phyloP scores from a whole-genome alignment of 495 filamentous ascomycete genomes.

The Podospora pseudocomata region DNA sequence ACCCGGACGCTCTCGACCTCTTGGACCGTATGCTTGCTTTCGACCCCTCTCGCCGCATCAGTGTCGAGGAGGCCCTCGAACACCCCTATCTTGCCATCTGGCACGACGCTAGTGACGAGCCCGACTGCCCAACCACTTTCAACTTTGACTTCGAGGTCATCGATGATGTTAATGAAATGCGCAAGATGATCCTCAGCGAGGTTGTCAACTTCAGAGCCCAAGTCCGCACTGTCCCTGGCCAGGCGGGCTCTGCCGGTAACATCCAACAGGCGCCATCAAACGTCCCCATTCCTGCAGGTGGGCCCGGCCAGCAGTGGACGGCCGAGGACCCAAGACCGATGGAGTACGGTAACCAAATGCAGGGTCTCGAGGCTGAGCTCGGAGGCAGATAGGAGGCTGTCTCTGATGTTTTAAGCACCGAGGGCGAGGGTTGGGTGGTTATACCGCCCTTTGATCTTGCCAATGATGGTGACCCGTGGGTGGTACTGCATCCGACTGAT shows the following conservation, averaged over 20 bases:
- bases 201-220: constrained; percentile 73
- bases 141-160: constrained; percentile 98
- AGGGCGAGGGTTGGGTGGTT: neutral
- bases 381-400: constrained; percentile 46
- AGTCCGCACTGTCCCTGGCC: constrained; percentile 64
- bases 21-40: constrained; percentile 96
- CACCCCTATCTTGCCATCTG: constrained; percentile 96
- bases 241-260: constrained; percentile 25
- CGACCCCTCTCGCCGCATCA: constrained; percentile 86
- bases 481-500: neutral
- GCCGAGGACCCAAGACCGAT: constrained; percentile 84
- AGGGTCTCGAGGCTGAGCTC: constrained; percentile 79
- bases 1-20: constrained; percentile 91
- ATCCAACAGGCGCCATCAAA: constrained; percentile 33
- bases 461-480: neutral
- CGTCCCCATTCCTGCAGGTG: constrained; percentile 70
- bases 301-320: constrained; percentile 62
- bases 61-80: constrained; percentile 89
- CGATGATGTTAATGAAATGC: constrained; percentile 89
- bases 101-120: constrained; percentile 97
- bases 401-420: neutral
- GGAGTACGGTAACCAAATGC: constrained; percentile 58
- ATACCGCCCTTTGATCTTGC: neutral
- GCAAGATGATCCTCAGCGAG: constrained; percentile 94
- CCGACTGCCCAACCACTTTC: constrained; percentile 85